Percentiles rank a stretch among this genome's conserved stretches.
phyloP scores from a whole-genome alignment of 1,284 basidiomycete genomes.

The Pyrrhoderma lamaoense region DNA sequence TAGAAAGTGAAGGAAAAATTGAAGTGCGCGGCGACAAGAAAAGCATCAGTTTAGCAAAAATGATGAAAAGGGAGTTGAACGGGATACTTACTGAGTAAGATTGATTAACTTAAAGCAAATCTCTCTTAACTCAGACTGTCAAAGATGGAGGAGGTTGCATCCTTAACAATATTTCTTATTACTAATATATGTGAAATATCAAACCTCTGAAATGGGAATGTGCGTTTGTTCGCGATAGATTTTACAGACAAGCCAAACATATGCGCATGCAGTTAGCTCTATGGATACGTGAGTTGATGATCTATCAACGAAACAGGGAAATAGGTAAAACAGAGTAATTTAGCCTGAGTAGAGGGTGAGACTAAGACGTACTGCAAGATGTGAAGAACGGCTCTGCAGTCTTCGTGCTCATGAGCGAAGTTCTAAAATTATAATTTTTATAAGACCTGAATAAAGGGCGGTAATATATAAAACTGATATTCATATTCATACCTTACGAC shows the following conservation, averaged over 20 bases:
- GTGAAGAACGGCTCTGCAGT: conserved; percentile 9
- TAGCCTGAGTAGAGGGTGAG: too few relatives aligned
- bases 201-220: conserved; percentile 9
- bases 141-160: not conserved
- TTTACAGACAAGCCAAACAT: conserved; percentile 6
- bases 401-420: conserved; percentile 9
- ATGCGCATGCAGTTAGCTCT: conserved; percentile 8
- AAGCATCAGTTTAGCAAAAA: too few relatives aligned
- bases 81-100: conserved; percentile 3
- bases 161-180: too few relatives aligned
- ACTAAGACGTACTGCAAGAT: not conserved
- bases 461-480: too few relatives aligned
- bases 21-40: too few relatives aligned
- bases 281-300: conserved; percentile 8
- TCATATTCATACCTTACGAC: conserved; percentile 3
- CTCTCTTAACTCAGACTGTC: conserved; percentile 4
- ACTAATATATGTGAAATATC: too few relatives aligned
- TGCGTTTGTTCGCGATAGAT: conserved; percentile 2
- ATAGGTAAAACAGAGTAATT: not conserved
- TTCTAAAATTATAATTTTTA: too few relatives aligned
- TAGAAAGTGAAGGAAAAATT: too few relatives aligned
- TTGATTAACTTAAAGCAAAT: conserved; percentile 3
- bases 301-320: not conserved
- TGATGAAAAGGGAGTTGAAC: not conserved
- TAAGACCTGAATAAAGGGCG: too few relatives aligned